Percentiles rank a stretch among this genome's conserved stretches.
Evolutionary conservation across 257 asterid genomes (phyloP).

Genomic region (Fraxinus excelsior): DNA sequence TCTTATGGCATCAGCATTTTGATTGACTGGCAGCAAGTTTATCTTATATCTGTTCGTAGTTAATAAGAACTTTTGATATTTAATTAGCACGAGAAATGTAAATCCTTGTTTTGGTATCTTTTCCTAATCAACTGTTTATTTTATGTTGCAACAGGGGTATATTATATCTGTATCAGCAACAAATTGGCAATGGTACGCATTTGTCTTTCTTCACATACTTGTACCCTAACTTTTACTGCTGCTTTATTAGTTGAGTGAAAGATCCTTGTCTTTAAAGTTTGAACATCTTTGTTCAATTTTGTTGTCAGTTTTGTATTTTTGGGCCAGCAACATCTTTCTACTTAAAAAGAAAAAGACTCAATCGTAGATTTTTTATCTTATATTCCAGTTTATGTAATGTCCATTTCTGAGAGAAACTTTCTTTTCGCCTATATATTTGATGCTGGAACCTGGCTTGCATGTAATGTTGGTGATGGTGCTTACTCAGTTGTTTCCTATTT

Average conservation of each 20-base stretch:
- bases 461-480: not conserved
- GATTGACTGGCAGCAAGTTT: not conserved
- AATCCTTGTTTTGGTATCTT: slow-evolving; percentile 14
- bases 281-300: not conserved
- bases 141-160: slow-evolving; percentile 66
- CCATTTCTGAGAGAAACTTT: not conserved
- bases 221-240: not conserved
- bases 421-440: not conserved
- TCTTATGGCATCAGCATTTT: not conserved
- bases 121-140: slow-evolving; percentile 26
- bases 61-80: slow-evolving; percentile 1
- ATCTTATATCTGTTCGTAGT: slow-evolving; percentile 3
- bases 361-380: not conserved
- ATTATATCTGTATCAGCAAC: slow-evolving; percentile 65
- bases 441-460: not conserved
- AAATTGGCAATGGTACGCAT: slow-evolving; percentile 75
- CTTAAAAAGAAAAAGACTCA: not conserved
- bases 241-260: not conserved
- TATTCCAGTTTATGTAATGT: not conserved
- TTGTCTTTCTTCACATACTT: not conserved
- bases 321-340: not conserved
- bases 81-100: slow-evolving; percentile 1
- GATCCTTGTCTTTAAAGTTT: slow-evolving; percentile 2
- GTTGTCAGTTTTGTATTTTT: not conserved
- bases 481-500: not conserved